These are phyloP conservation scores for Coemansia sp. DNA, from an alignment of 192 early-diverging fungal genomes.

Conservation along the genomic window DNA sequence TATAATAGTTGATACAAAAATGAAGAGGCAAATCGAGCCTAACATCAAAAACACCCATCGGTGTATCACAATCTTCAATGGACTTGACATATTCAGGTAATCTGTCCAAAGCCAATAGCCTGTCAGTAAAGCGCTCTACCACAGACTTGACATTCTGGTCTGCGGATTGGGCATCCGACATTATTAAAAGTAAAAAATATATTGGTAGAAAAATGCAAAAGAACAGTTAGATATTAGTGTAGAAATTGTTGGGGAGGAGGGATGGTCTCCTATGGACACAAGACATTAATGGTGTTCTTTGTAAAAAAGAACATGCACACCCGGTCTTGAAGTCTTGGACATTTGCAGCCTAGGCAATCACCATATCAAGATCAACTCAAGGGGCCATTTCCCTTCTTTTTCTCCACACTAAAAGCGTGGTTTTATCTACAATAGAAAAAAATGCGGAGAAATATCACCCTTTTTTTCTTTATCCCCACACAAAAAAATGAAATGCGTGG, in stretches of 20 bases:
- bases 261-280: too few species aligned
- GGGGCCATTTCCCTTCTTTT: too few species aligned
- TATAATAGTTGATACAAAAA: not conserved
- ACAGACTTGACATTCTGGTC: not conserved
- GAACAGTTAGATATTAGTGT: not conserved
- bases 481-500: not conserved
- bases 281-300: too few species aligned
- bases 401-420: not conserved
- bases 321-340: too few species aligned
- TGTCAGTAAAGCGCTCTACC: not conserved
- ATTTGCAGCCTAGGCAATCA: too few species aligned
- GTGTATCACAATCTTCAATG: not conserved
- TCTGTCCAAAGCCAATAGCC: not conserved
- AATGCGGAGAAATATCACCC: not conserved
- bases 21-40: not conserved
- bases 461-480: not conserved
- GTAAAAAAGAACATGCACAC: too few species aligned
- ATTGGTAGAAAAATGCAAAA: not conserved
- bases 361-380: not conserved
- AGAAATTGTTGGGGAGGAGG: too few species aligned
- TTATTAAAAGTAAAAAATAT: not conserved
- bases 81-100: not conserved
- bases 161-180: not conserved
- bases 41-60: not conserved
- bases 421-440: not conserved